Conservation (phyloP, 164 flowering plant genomes). For the Aristolochia fimbriata region DNA sequence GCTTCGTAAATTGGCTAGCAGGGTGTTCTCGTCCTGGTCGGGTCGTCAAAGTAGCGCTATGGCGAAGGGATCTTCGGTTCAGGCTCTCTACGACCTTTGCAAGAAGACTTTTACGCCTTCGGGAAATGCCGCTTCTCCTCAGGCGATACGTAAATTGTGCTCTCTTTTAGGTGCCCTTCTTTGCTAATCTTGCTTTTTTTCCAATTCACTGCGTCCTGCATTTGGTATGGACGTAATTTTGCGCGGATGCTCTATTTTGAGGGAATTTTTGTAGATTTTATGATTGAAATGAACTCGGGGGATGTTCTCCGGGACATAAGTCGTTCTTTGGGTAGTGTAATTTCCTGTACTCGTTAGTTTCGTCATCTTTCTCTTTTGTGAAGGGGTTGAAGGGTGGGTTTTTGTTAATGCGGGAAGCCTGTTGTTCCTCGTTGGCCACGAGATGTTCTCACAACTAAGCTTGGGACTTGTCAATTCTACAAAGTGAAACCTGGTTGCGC, state of each 20-base stretch:
- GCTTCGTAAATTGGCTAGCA: too few relatives aligned
- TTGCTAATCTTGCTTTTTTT: not conserved
- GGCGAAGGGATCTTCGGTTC: conserved; percentile 32
- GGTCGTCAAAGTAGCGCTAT: conserved; percentile 1
- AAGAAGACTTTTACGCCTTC: conserved; percentile 46
- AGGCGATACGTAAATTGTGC: conserved; percentile 35
- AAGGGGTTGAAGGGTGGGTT: too few relatives aligned
- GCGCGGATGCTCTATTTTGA: not conserved
- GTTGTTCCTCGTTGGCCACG: too few relatives aligned
- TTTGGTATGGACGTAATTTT: not conserved
- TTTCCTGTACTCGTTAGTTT: too few relatives aligned
- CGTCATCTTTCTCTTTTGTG: too few relatives aligned
- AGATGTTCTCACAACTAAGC: too few relatives aligned
- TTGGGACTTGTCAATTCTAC: too few relatives aligned
- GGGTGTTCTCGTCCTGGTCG: too few relatives aligned
- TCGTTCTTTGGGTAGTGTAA: not conserved
- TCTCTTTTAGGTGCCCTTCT: conserved; percentile 52
- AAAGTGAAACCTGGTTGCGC: too few relatives aligned
- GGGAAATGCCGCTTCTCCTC: conserved; percentile 32
- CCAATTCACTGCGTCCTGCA: not conserved
- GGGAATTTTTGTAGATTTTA: not conserved
- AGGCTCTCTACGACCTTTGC: conserved; percentile 59
- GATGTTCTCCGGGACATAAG: not conserved
- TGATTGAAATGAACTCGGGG: not conserved
- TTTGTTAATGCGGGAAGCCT: too few relatives aligned